Percentiles rank a stretch among this genome's conserved stretches.
Conservation (phyloP, 2,329 filamentous ascomycete genomes). For the Aspergillus sp. region DNA sequence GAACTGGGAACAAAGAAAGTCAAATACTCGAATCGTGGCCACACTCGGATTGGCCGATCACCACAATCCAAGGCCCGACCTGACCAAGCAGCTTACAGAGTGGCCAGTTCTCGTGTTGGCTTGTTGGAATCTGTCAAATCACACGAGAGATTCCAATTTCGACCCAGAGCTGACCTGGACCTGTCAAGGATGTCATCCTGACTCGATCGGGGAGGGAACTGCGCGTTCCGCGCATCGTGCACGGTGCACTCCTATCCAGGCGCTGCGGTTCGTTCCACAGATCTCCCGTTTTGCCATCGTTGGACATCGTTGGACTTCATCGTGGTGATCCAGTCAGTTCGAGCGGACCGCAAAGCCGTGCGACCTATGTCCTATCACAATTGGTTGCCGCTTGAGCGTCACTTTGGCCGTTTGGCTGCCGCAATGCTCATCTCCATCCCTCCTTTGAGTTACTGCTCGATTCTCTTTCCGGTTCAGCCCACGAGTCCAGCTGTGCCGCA, state of each 20-base stretch:
- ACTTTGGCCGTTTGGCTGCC: no score
- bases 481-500: no score
- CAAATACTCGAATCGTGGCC: not conserved
- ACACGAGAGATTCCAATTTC: not conserved
- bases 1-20: not conserved
- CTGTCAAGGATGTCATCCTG: no score
- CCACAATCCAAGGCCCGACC: not conserved
- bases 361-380: not conserved
- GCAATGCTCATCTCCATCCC: no score
- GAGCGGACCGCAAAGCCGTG: not conserved
- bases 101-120: not conserved
- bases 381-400: no score
- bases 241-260: no score
- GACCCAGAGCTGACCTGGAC: no score
- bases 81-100: not conserved
- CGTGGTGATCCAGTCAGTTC: not conserved
- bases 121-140: not conserved
- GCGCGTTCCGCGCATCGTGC: no score
- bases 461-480: no score
- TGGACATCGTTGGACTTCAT: no score
- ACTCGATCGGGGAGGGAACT: no score
- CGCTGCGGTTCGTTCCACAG: not conserved
- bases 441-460: no score
- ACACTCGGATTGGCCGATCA: not conserved
- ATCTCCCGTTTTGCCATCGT: not conserved